These are phyloP conservation scores for Microstegium vimineum DNA, from an alignment of 176 grass and related monocot genomes.

Conservation along the genomic window DNA sequence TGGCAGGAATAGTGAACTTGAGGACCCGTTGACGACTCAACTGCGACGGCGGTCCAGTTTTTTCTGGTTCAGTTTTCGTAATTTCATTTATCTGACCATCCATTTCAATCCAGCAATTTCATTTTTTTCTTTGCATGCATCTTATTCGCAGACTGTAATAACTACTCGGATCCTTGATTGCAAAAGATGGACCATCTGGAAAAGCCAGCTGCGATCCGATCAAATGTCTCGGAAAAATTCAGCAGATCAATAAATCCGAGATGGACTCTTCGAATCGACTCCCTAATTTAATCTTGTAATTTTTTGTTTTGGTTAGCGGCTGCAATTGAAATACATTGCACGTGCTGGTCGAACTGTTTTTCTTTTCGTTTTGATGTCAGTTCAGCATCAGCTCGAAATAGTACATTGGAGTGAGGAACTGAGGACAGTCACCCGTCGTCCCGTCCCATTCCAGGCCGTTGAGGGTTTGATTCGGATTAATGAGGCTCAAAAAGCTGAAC, in stretches of 20 bases:
- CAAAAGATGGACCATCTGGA: background rate
- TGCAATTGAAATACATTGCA: background rate
- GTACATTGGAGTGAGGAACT: background rate
- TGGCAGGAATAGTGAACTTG: background rate
- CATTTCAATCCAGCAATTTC: background rate
- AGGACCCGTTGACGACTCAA: background rate
- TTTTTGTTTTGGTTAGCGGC: background rate
- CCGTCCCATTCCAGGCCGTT: conserved; percentile 14
- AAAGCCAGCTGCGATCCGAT: background rate
- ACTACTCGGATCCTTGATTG: background rate
- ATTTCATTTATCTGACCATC: background rate
- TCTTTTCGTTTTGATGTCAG: background rate
- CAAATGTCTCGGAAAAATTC: background rate
- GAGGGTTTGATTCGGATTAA: background rate
- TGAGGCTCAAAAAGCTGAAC: background rate
- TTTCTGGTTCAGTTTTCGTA: background rate
- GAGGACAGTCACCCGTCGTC: background rate
- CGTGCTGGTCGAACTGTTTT: background rate
- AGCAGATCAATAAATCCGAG: background rate
- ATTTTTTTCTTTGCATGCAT: background rate
- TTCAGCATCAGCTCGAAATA: background rate
- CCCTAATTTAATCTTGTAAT: too few relatives aligned
- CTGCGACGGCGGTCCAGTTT: background rate
- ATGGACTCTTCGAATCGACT: background rate
- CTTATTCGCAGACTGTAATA: background rate